phyloP scores from a whole-genome alignment of 768 basidiomycete species.

The Leccinum longicurvipes region DNA sequence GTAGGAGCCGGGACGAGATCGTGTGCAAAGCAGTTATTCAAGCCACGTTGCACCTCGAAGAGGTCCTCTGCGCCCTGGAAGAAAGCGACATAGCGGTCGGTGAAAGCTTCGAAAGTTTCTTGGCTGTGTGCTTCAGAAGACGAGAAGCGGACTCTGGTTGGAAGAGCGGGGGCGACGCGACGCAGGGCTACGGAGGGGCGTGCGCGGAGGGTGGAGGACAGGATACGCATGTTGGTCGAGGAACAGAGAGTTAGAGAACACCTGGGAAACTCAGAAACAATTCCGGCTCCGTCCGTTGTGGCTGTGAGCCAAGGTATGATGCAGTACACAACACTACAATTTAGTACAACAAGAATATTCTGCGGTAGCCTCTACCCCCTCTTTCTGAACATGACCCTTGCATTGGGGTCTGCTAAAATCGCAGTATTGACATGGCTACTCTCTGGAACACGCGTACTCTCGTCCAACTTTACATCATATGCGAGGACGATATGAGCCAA shows the following conservation, averaged over 20 bases:
- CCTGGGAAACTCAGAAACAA: constrained; percentile 12
- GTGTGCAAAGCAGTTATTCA: constrained; percentile 99
- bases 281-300: constrained; percentile 20
- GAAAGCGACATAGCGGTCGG: constrained; percentile 89
- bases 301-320: constrained; percentile 9
- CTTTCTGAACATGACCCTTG: not conserved
- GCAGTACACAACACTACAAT: not conserved
- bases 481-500: not conserved
- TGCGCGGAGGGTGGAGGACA: constrained; percentile 62
- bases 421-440: not conserved
- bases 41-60: constrained; percentile 97
- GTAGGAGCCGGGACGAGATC: constrained; percentile 97
- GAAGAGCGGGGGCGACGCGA: constrained; percentile 46
- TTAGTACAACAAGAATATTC: not conserved
- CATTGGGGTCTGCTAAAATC: not conserved
- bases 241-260: not conserved
- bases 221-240: constrained; percentile 49
- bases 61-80: constrained; percentile 92
- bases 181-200: constrained; percentile 45
- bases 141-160: constrained; percentile 28
- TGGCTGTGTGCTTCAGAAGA: constrained; percentile 67
- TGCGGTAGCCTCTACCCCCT: not conserved
- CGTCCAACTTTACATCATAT: not conserved
- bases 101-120: constrained; percentile 93
- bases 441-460: not conserved